phyloP scores from a whole-genome alignment of 768 basidiomycete species.

The Lactarius evosmus region DNA sequence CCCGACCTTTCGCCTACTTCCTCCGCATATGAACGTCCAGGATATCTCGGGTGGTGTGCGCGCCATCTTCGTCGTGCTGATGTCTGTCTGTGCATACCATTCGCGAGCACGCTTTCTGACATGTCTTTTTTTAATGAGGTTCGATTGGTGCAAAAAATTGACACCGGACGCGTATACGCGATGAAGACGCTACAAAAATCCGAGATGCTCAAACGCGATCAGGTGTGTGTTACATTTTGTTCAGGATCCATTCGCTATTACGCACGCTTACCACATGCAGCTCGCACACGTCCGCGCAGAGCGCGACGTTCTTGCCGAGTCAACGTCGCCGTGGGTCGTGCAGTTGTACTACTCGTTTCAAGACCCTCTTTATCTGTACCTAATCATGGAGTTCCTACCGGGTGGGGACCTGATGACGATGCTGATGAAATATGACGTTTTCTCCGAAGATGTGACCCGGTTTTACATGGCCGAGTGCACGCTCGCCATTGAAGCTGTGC shows the following conservation, averaged over 20 bases:
- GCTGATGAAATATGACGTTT: conserved; percentile 99
- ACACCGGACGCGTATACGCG: conserved; percentile 97
- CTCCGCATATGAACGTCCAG: no score
- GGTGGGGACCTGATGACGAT: conserved; percentile 99
- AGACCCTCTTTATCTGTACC: conserved; percentile 85
- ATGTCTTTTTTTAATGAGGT: conserved; percentile 46
- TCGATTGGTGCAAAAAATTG: conserved; percentile 90
- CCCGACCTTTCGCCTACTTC: no score
- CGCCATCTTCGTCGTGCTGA: no score
- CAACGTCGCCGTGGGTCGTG: conserved; percentile 94
- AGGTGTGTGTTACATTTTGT: conserved; percentile 49
- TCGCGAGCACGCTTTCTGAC: conserved; percentile 9
- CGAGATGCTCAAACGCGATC: conserved; percentile 99
- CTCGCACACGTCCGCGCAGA: conserved; percentile 97
- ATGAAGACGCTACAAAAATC: conserved; percentile 98
- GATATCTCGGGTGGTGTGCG: no score
- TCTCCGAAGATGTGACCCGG: conserved; percentile 96
- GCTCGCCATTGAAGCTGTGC: conserved; percentile 95
- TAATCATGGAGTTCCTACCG: conserved; percentile 99
- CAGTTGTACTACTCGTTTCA: conserved; percentile 98
- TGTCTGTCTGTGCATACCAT: neutral
- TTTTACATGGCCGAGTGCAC: conserved; percentile 99
- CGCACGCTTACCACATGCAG: conserved; percentile 40
- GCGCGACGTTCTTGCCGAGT: conserved; percentile 93
- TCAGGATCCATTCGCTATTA: neutral